Percentiles rank a stretch among this genome's conserved stretches.
phyloP scores from a whole-genome alignment of 768 basidiomycete species.

The Termitomyces sp. region DNA sequence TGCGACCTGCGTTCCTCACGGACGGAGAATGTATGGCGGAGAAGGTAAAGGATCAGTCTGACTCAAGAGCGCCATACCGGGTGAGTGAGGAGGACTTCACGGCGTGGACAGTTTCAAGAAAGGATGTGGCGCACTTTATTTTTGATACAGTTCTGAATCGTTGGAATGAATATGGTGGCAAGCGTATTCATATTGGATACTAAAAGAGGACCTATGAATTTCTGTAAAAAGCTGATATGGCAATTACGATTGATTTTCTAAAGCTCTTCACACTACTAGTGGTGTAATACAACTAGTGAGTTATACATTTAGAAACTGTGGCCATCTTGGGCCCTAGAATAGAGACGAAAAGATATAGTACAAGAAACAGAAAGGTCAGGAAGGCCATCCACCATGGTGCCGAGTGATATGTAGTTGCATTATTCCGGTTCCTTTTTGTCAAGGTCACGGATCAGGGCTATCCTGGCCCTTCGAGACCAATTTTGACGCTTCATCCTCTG shows the following conservation, averaged over 20 bases:
- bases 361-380: neutral
- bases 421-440: neutral
- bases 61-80: constrained; percentile 26
- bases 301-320: neutral
- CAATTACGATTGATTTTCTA: neutral
- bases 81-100: constrained; percentile 36
- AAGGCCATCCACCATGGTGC: neutral
- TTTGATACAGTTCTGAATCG: constrained; percentile 36
- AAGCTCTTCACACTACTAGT: neutral
- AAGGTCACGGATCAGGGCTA: neutral
- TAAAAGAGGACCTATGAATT: neutral
- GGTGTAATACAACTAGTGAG: neutral
- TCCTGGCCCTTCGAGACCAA: neutral
- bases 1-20: constrained; percentile 54
- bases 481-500: neutral
- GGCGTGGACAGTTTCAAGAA: constrained; percentile 51
- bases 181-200: constrained; percentile 33
- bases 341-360: neutral
- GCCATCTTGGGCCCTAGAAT: neutral
- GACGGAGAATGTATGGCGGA: constrained; percentile 47
- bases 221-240: neutral
- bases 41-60: constrained; percentile 6
- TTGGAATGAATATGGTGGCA: constrained; percentile 51
- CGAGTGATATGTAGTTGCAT: neutral
- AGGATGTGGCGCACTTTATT: constrained; percentile 63